Evolutionary conservation across 805 yeast genomes (phyloP).

Genomic region (Sugiyamaella mastotermitis): DNA sequence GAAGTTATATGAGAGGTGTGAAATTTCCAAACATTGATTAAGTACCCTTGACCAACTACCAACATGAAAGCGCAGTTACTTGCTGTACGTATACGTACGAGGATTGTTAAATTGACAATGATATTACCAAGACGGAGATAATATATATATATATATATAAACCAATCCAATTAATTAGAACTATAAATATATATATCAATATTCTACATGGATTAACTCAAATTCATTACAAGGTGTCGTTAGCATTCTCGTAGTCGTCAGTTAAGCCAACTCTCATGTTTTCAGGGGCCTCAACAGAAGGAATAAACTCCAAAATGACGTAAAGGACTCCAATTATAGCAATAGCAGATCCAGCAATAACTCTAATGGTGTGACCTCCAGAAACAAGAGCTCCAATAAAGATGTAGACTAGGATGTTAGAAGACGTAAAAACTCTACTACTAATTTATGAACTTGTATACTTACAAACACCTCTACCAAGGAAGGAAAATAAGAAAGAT

Average conservation of each 20-base stretch:
- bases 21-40: too few relatives aligned
- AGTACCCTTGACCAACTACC: too few relatives aligned
- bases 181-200: too few relatives aligned
- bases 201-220: too few relatives aligned
- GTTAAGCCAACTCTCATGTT: conserved; percentile 47
- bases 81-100: too few relatives aligned
- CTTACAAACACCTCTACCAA: conserved; percentile 69
- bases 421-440: too few relatives aligned
- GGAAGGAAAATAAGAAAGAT: conserved; percentile 53
- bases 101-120: too few relatives aligned
- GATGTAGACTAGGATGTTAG: conserved; percentile 37
- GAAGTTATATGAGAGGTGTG: too few relatives aligned
- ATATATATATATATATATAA: too few relatives aligned
- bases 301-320: conserved; percentile 60
- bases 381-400: conserved; percentile 45
- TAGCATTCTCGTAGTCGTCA: conserved; percentile 26
- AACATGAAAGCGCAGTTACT: too few relatives aligned
- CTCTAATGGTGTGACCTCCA: conserved; percentile 49
- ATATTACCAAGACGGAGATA: too few relatives aligned
- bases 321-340: conserved; percentile 55
- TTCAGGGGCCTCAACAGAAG: conserved; percentile 72
- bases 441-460: conserved; percentile 21
- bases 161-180: too few relatives aligned
- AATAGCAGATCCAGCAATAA: conserved; percentile 54
- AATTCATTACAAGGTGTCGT: conserved; percentile 29